A percentile compares a stretch with the other conserved stretches of the same genome.
phyloP scores from a whole-genome alignment of 768 basidiomycete species.

The Lactarius psammicola region DNA sequence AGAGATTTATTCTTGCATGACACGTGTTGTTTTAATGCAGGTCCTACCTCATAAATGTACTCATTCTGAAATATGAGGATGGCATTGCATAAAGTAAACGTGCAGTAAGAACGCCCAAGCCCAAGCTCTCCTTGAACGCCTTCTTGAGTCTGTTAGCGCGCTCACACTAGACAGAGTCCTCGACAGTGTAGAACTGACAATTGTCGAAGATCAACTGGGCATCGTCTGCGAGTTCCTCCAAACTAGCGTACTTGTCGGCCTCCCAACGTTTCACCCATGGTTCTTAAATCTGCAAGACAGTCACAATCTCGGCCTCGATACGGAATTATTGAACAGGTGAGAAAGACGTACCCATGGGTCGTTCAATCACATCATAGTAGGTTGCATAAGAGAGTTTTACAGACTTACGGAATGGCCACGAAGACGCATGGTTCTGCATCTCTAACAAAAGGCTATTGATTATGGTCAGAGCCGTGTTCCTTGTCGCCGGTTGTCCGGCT shows the following conservation, averaged over 20 bases:
- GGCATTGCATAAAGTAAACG: constrained; percentile 23
- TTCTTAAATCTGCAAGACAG: constrained; percentile 65
- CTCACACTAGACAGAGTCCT: constrained; percentile 73
- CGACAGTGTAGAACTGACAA: constrained; percentile 84
- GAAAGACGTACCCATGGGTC: constrained; percentile 81
- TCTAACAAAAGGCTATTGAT: constrained; percentile 81
- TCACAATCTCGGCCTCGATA: constrained; percentile 4
- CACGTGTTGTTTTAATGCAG: not conserved
- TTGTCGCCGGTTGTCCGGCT: too few species aligned
- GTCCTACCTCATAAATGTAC: not conserved
- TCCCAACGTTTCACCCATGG: constrained; percentile 91
- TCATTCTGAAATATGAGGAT: not conserved
- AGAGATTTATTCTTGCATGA: not conserved
- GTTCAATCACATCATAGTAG: constrained; percentile 85
- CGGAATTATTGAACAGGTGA: too few species aligned
- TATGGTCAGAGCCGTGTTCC: constrained; percentile 53
- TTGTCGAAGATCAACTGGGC: constrained; percentile 86
- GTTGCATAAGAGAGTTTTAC: constrained; percentile 75
- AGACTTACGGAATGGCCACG: constrained; percentile 84
- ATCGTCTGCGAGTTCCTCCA: constrained; percentile 78
- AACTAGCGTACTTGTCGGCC: constrained; percentile 72
- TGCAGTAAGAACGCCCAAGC: constrained; percentile 24
- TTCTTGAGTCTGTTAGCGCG: constrained; percentile 84
- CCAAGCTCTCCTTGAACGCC: constrained; percentile 58
- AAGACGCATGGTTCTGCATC: constrained; percentile 68